Conservation (phyloP, 768 basidiomycete genomes). For the Tricholoma terreum region DNA sequence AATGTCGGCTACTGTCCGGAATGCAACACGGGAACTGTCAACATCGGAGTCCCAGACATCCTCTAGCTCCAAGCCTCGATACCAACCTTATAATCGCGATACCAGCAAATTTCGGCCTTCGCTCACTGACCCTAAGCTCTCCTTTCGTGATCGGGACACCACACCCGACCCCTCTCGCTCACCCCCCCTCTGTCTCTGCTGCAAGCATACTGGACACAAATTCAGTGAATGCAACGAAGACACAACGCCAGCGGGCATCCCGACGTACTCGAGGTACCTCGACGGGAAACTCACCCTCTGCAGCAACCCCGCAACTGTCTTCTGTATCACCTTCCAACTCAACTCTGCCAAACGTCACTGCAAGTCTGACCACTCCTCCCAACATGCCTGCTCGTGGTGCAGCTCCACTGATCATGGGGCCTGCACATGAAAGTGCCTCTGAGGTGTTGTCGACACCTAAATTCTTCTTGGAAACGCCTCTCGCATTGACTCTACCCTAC, state of each 20-base stretch:
- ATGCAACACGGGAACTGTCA: not conserved
- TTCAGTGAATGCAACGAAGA: slow-evolving; percentile 11
- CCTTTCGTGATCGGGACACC: slow-evolving; percentile 7
- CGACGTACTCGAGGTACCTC: slow-evolving; percentile 5
- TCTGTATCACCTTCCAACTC: slow-evolving; percentile 6
- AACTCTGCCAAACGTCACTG: slow-evolving; percentile 1
- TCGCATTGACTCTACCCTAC: slow-evolving; percentile 1
- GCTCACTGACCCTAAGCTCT: too few relatives aligned
- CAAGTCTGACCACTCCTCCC: slow-evolving; percentile 2
- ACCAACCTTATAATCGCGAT: not conserved
- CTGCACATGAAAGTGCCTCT: too few relatives aligned
- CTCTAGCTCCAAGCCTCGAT: not conserved
- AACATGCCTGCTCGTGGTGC: slow-evolving; percentile 25
- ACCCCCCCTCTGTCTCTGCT: slow-evolving; percentile 18
- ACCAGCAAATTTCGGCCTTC: not conserved
- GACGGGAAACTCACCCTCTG: slow-evolving; percentile 1
- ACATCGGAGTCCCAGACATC: not conserved
- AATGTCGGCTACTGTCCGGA: not conserved
- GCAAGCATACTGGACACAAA: slow-evolving; percentile 8
- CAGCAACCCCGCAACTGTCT: not conserved
- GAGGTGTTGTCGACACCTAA: not conserved
- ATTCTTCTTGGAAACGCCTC: slow-evolving; percentile 6
- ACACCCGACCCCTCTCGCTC: not conserved
- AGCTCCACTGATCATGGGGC: slow-evolving; percentile 20
- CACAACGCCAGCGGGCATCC: slow-evolving; percentile 6